These are phyloP conservation scores for Botrytis paeoniae DNA, from an alignment of 2,329 filamentous ascomycete genomes.

Conservation along the genomic window DNA sequence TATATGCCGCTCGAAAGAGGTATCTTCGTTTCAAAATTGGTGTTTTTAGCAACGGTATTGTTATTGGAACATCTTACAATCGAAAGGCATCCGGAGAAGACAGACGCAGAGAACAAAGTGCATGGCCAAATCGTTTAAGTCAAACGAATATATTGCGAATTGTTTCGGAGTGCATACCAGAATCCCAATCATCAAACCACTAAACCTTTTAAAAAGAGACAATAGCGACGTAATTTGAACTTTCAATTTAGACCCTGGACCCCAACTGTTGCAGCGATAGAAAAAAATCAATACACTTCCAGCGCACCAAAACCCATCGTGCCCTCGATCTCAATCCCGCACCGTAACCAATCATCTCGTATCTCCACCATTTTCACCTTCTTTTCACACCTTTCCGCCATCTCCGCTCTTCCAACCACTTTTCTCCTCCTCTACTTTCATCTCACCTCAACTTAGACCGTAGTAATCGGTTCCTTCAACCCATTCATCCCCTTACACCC, in stretches of 20 bases:
- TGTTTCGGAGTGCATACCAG: too few relatives aligned
- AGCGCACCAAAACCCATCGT: background rate
- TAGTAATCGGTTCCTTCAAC: slow-evolving; percentile 8
- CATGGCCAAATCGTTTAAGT: fast-evolving
- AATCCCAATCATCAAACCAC: background rate
- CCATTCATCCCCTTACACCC: slow-evolving; percentile 11
- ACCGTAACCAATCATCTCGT: background rate
- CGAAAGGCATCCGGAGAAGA: too few relatives aligned
- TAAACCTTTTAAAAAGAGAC: background rate
- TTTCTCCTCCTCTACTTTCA: background rate
- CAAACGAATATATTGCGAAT: background rate
- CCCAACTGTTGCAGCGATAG: fast-evolving
- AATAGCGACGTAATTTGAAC: background rate
- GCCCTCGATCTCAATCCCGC: fast-evolving
- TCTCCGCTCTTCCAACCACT: background rate
- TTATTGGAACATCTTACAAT: too few relatives aligned
- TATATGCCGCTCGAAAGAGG: too few relatives aligned
- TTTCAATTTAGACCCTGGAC: background rate
- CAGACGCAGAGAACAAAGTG: too few relatives aligned
- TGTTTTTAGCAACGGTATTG: too few relatives aligned
- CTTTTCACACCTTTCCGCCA: background rate
- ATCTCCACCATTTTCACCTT: fast-evolving
- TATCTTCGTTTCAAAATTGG: too few relatives aligned
- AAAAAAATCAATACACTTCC: too few relatives aligned
- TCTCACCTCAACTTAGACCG: background rate